A percentile compares a stretch with the other conserved stretches of the same genome.
Evolutionary conservation across 352 stramenopile genomes (phyloP).

Genomic region (Phytophthora macrochlamydospora): DNA sequence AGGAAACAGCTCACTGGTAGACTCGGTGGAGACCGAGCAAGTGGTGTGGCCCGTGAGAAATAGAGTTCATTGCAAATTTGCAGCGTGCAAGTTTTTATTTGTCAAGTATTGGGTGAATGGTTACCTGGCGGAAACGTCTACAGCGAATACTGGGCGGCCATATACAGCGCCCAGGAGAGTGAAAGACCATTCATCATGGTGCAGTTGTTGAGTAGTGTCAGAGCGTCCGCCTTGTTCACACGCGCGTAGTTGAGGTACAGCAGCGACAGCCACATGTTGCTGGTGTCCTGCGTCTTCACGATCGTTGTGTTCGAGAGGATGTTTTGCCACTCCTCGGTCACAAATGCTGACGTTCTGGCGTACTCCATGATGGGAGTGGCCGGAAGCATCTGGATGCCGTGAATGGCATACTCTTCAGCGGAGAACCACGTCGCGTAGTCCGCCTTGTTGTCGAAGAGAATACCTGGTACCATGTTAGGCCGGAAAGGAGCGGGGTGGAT

Average conservation of each 20-base stretch:
- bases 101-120: slow-evolving; percentile 23
- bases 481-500: slow-evolving; percentile 55
- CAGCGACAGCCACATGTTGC: slow-evolving; percentile 67
- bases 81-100: slow-evolving; percentile 23
- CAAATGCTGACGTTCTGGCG: slow-evolving; percentile 54
- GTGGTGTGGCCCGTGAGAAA: not conserved
- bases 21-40: slow-evolving; percentile 16
- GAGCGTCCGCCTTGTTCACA: slow-evolving; percentile 45
- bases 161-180: slow-evolving; percentile 84
- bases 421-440: slow-evolving; percentile 86
- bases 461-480: slow-evolving; percentile 61
- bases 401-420: slow-evolving; percentile 67
- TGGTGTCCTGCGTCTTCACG: slow-evolving; percentile 42
- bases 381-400: slow-evolving; percentile 83
- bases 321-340: slow-evolving; percentile 63
- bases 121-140: slow-evolving; percentile 17
- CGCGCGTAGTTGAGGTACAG: slow-evolving; percentile 78
- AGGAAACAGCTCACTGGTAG: slow-evolving; percentile 54
- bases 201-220: slow-evolving; percentile 63
- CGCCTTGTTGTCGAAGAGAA: slow-evolving; percentile 83
- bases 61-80: not conserved
- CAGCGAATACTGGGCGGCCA: slow-evolving; percentile 40
- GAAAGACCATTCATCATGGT: slow-evolving; percentile 78
- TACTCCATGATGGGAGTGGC: slow-evolving; percentile 68
- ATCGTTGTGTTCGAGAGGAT: slow-evolving; percentile 56